phyloP scores from a whole-genome alignment of 257 asterid species.

The Przewalskia tangutica region DNA sequence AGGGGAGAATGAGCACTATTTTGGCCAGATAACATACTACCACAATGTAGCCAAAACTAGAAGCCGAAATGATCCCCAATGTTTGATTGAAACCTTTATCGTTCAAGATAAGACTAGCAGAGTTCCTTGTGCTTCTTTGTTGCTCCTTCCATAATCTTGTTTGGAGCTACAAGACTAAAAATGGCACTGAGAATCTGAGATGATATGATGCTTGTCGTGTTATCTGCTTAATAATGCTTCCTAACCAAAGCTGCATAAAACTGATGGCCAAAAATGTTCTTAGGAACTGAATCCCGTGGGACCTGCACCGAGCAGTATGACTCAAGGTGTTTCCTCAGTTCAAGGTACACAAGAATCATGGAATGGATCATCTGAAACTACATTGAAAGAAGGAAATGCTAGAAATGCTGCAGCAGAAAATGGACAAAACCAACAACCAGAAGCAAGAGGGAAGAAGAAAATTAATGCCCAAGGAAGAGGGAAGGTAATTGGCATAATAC shows the following conservation, averaged over 20 bases:
- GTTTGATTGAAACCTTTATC: background rate
- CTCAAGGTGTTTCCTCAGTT: slow-evolving; percentile 28
- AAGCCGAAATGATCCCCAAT: background rate
- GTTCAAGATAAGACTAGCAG: background rate
- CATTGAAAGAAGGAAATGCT: slow-evolving; percentile 23
- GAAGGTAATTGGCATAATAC: slow-evolving; percentile 64
- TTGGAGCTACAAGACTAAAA: background rate
- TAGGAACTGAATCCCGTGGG: slow-evolving; percentile 47
- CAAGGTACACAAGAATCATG: slow-evolving; percentile 29
- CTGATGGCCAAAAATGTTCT: background rate
- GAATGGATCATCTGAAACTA: slow-evolving; percentile 20
- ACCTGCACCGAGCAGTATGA: slow-evolving; percentile 25
- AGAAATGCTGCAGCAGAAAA: slow-evolving; percentile 18
- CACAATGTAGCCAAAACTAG: background rate
- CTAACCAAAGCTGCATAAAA: background rate
- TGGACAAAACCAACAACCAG: slow-evolving; percentile 39
- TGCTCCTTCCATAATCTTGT: background rate
- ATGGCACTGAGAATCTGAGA: background rate
- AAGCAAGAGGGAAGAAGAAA: slow-evolving; percentile 62
- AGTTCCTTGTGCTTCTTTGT: background rate
- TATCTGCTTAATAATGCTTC: background rate
- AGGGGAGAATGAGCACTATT: background rate
- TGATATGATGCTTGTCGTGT: background rate
- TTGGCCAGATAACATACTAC: background rate
- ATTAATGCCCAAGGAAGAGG: slow-evolving; percentile 51